Conservation (phyloP, 176 grass and related monocot species). For the Eleusine indica region DNA sequence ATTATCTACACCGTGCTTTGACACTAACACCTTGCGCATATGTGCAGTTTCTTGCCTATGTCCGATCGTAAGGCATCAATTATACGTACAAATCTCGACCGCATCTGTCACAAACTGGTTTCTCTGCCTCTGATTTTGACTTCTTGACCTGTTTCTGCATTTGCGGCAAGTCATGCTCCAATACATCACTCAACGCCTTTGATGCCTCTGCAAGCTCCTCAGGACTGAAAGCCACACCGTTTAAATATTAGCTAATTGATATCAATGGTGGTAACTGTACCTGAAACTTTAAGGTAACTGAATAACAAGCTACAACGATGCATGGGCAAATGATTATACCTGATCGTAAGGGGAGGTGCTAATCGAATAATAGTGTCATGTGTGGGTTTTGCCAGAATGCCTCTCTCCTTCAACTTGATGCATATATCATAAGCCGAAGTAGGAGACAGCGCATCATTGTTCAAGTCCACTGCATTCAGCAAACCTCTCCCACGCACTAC, state of each 20-base stretch:
- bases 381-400: slow-evolving; percentile 93
- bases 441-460: slow-evolving; percentile 61
- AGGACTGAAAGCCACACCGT: slow-evolving; percentile 47
- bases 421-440: slow-evolving; percentile 92
- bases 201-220: slow-evolving; percentile 88
- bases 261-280: background rate
- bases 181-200: slow-evolving; percentile 70
- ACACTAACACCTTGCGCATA: background rate
- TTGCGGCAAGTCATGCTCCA: slow-evolving; percentile 79
- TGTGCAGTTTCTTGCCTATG: background rate
- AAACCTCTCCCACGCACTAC: slow-evolving; percentile 87
- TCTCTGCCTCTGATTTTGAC: slow-evolving; percentile 47
- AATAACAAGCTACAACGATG: background rate
- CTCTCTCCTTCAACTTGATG: slow-evolving; percentile 94
- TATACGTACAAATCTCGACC: slow-evolving; percentile 47
- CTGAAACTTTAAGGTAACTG: background rate
- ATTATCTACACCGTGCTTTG: background rate
- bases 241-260: background rate
- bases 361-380: slow-evolving; percentile 91
- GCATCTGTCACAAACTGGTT: slow-evolving; percentile 69
- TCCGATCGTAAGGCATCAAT: background rate
- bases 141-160: slow-evolving; percentile 70
- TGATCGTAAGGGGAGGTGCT: slow-evolving; percentile 79
- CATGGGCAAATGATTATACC: slow-evolving; percentile 43
- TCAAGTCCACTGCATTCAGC: slow-evolving; percentile 90